Base-by-base conservation (phyloP, 306 rosid genomes). In the Gynostemma pentaphyllum region DNA sequence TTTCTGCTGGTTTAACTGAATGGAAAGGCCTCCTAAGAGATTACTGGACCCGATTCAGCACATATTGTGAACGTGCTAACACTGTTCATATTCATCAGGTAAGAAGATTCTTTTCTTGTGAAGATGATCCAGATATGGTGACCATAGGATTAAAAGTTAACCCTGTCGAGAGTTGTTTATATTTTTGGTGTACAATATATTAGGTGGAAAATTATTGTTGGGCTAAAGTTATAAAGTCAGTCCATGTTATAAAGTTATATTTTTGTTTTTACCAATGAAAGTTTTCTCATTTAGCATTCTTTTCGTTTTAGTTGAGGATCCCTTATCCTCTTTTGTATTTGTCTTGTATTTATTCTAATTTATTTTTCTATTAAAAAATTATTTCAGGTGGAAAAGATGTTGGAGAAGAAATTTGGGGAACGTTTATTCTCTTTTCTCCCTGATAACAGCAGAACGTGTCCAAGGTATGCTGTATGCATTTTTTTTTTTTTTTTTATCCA, bases 1-100 rank as follows among this genome's bases (percentile, higher is more conserved):
- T 94, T 57, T 94, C 94, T 70, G 97, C 86, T 73, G 97, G 99
- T 57, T 70, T 75, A 70, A 94, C 99, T 64, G 95, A 94, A 74
- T 94, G 97, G 99, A 94, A 86, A 75, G 99, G 97, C 78, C 97
- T 94, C 74, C 88, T 94, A 8, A 79, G 63, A 84, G 94, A 94
- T 72, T 94, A 88, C 72, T 94, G 99, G 99, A 84, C 95, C 5
- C 88, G 95, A 16, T 88, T 88, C 79, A 88, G 87, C 68, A 69
- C 86, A 59, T 88, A 88, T 73, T 94, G 95, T 74, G 95, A 88
- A 15, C 81, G 65, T 47, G 73, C 89, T 26, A 68, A 70, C 39
- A 72, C 18, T 73, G 95, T 94, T 68, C 95, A 83, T 75, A 82
- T 89, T 71, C 99, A 86, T 63, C 90, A 94, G 94, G 98, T 92